Base-by-base conservation (phyloP, 257 asterid species). In the Fraxinus cuspidata region DNA sequence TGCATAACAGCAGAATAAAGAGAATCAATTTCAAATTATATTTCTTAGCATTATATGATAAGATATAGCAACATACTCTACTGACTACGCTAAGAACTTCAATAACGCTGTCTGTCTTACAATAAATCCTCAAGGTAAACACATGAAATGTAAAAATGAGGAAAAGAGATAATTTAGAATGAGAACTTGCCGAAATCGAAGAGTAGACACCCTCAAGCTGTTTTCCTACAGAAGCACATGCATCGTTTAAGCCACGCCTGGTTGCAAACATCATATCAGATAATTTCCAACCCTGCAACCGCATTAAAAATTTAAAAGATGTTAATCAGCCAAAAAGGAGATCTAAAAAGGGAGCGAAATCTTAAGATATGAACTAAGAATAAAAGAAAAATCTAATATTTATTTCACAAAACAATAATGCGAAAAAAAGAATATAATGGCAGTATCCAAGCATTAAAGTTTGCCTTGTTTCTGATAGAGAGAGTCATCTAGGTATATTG, bases 231-330 rank as follows among this genome's bases (percentile, higher is more conserved):
- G 86, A 80, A 47, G 80, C 23, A 63, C 99, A 89, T 32, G 98
- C 99, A 80, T 92, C 98, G 79, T 92, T 86, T 83, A 96, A 87
- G 73, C 97, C 86, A 70, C 97, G 95, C 86, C 91, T 89, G 19
- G 99, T 93, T 27, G 96, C 98, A 82, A 96, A 92, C 98, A 92
- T 96, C 91, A 93, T 88, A 79, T 92, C 97, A 66, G 97, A 82
- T 71, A 96, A 80, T 85, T 81, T 92, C 94, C 95, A 93, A 18
- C 99, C 98, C 99, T 96, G 88, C 82, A 88, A 85, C 81, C 38
- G 29, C 70, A 80, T 60, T 18, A 47, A 19, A 68, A 74, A 65
- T 56, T 60, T 56, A 77, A 76, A 71, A 64, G 27, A 73, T 53
- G 63, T 47, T 76, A 74, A 77, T 29, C 64, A 77, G 49, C 67